Percentiles rank a stretch among this genome's conserved stretches.
phyloP scores from a whole-genome alignment of 441 rosid genomes.

The Metrosideros polymorpha region DNA sequence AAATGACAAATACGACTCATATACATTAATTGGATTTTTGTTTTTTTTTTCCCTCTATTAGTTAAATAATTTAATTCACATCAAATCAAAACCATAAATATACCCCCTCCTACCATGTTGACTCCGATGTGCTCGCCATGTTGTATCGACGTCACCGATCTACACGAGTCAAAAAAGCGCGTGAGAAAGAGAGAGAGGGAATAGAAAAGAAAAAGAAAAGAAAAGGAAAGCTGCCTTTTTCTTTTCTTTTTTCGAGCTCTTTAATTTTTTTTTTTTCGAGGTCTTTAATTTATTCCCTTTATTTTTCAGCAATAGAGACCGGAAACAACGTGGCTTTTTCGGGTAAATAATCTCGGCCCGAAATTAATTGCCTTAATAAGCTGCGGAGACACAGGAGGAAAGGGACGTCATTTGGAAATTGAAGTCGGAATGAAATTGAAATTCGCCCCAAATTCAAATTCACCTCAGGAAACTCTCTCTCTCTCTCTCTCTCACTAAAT shows the following conservation, averaged over 20 bases:
- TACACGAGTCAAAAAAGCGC: background rate
- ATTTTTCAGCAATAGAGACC: background rate
- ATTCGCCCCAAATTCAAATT: slow-evolving; percentile 33
- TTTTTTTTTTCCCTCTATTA: background rate
- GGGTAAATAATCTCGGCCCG: background rate
- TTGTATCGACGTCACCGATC: background rate
- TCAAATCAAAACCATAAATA: background rate
- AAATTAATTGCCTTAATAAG: slow-evolving; percentile 29
- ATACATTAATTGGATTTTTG: background rate
- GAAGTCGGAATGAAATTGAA: slow-evolving; percentile 83
- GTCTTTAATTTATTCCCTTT: background rate
- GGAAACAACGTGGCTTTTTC: background rate
- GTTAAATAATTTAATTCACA: background rate
- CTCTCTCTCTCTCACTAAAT: slow-evolving; percentile 18
- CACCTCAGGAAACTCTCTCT: background rate
- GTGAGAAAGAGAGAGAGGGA: background rate
- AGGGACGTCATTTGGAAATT: slow-evolving; percentile 21
- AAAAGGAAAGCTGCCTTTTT: background rate
- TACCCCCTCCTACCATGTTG: background rate
- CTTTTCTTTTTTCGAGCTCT: background rate
- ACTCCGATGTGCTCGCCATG: background rate
- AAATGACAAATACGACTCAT: no score
- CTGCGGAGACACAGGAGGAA: slow-evolving; percentile 38
- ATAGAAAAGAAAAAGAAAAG: background rate
- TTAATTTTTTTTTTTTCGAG: background rate